Evolutionary conservation across 306 rosid genomes (phyloP).

Genomic region (Trifolium fragiferum): DNA sequence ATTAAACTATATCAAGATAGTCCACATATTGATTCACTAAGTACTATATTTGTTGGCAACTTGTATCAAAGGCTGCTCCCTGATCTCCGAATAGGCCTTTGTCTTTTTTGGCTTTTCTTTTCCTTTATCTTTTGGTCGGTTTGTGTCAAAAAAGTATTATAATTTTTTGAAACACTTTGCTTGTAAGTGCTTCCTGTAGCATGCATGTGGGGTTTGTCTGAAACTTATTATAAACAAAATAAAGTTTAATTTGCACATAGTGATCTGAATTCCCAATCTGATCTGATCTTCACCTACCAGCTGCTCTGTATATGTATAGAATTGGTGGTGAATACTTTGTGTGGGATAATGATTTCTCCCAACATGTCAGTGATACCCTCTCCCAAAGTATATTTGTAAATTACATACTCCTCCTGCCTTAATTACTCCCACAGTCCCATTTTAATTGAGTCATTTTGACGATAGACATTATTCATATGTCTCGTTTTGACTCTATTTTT

Average conservation of each 20-base stretch:
- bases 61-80: slow-evolving; percentile 46
- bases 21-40: neutral
- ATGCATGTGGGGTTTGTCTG: slow-evolving; percentile 52
- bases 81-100: slow-evolving; percentile 43
- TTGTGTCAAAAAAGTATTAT: slow-evolving; percentile 42
- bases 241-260: slow-evolving; percentile 36
- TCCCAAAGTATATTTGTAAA: neutral
- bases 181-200: slow-evolving; percentile 41
- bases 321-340: slow-evolving; percentile 43
- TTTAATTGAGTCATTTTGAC: no score
- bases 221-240: slow-evolving; percentile 33
- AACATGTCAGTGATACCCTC: slow-evolving; percentile 45
- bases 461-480: no score
- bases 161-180: slow-evolving; percentile 42
- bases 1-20: neutral
- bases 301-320: slow-evolving; percentile 14
- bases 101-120: slow-evolving; percentile 50
- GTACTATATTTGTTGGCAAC: slow-evolving; percentile 45
- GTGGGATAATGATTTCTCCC: slow-evolving; percentile 46
- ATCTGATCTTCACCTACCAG: slow-evolving; percentile 36
- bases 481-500: no score
- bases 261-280: slow-evolving; percentile 33
- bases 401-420: no score
- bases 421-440: no score
- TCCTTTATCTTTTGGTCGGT: slow-evolving; percentile 63